phyloP scores from a whole-genome alignment of 805 yeast species.

The Diddensiella transvaalensis region DNA sequence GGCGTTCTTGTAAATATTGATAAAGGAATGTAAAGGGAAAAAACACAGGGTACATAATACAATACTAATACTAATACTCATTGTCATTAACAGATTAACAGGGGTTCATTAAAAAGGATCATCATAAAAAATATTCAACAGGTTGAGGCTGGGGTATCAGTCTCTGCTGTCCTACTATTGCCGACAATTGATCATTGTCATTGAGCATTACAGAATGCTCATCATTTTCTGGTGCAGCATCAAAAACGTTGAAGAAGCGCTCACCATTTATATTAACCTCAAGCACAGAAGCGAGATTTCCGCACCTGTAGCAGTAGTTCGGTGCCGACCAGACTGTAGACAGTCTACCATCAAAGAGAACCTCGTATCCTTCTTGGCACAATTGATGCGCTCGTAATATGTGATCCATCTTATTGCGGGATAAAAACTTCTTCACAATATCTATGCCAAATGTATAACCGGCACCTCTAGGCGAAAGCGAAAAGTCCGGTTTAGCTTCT shows the following conservation, averaged over 20 bases:
- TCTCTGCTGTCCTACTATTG: conserved; percentile 1
- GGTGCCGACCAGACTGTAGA: conserved; percentile 99
- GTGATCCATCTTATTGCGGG: conserved; percentile 71
- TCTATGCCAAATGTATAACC: conserved; percentile 94
- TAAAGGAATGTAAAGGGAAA: too few relatives aligned
- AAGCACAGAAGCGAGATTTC: conserved; percentile 94
- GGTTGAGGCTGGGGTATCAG: conserved; percentile 36
- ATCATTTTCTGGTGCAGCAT: conserved; percentile 92
- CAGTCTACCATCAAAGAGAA: conserved; percentile 83
- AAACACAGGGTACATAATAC: background rate
- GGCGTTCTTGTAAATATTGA: conserved; percentile 45
- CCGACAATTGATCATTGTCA: conserved; percentile 26
- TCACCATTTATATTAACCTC: conserved; percentile 73
- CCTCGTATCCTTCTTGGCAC: conserved; percentile 94
- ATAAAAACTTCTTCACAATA: conserved; percentile 82
- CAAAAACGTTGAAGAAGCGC: conserved; percentile 83
- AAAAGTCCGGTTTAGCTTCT: conserved; percentile 70
- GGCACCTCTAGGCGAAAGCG: conserved; percentile 93
- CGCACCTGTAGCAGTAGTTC: conserved; percentile 94
- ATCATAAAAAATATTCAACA: conserved; percentile 50
- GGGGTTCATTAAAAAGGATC: background rate
- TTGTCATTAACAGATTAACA: too few relatives aligned
- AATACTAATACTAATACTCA: background rate
- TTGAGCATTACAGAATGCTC: conserved; percentile 40
- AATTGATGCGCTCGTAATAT: conserved; percentile 92